Evolutionary conservation across 495 filamentous ascomycete species (phyloP).

Genomic region (Trichoderma parareesei): DNA sequence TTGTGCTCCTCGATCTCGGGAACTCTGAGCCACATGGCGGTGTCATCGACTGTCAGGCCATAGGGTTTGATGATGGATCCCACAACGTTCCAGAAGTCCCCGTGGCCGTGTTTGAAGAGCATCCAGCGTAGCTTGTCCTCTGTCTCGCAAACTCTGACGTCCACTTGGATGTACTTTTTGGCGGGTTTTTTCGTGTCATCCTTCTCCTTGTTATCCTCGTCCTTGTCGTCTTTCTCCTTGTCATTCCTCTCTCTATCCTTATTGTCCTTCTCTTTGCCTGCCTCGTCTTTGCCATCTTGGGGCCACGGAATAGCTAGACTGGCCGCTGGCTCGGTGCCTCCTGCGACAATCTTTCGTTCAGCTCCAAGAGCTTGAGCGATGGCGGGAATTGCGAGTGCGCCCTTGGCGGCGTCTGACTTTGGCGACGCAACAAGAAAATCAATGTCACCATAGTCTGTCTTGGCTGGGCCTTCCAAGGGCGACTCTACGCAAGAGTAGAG

Average conservation of each 20-base stretch:
- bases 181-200: slow-evolving; percentile 15
- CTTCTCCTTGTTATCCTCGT: background rate
- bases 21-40: slow-evolving; percentile 51
- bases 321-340: slow-evolving; percentile 16
- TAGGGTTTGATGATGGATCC: slow-evolving; percentile 51
- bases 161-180: slow-evolving; percentile 50
- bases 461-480: slow-evolving; percentile 49
- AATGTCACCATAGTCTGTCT: slow-evolving; percentile 49
- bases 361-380: slow-evolving; percentile 26
- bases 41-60: slow-evolving; percentile 54
- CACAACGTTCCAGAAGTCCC: slow-evolving; percentile 59
- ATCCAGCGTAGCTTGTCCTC: slow-evolving; percentile 45
- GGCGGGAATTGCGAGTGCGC: slow-evolving; percentile 13
- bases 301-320: slow-evolving; percentile 48
- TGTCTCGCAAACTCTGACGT: slow-evolving; percentile 45
- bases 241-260: too few species aligned
- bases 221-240: too few species aligned
- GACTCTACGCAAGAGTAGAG: slow-evolving; percentile 39
- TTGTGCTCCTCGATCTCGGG: slow-evolving; percentile 51
- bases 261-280: too few species aligned
- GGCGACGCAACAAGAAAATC: slow-evolving; percentile 46
- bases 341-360: slow-evolving; percentile 21
- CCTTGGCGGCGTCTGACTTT: background rate
- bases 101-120: slow-evolving; percentile 52
- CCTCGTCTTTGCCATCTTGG: slow-evolving; percentile 1